Evolutionary conservation across 805 yeast species (phyloP).

Genomic region (Saccharomycopsis sp.): DNA sequence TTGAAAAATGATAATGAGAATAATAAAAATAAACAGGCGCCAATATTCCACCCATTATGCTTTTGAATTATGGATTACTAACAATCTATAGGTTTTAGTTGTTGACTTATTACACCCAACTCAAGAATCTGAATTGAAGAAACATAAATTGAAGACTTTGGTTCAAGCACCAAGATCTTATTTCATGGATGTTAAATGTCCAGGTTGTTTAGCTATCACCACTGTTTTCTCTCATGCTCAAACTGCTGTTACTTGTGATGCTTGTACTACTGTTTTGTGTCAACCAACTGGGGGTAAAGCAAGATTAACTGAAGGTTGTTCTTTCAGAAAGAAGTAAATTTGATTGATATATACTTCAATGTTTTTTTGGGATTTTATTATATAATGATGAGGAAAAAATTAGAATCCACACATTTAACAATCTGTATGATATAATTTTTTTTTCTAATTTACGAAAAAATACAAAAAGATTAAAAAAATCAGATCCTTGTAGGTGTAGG

Average conservation of each 20-base stretch:
- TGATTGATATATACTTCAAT: no score
- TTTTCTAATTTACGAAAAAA: background rate
- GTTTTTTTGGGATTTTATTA: background rate
- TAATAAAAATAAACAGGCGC: background rate
- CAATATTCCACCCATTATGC: no score
- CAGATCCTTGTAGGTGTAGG: no score
- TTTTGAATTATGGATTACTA: no score
- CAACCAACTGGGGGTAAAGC: slow-evolving; percentile 99
- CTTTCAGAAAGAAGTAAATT: slow-evolving; percentile 98
- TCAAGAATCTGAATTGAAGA: slow-evolving; percentile 92
- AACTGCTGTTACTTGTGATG: slow-evolving; percentile 99
- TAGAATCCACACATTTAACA: background rate
- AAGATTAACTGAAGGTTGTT: slow-evolving; percentile 97
- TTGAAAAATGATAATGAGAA: background rate
- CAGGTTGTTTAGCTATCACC: slow-evolving; percentile 98
- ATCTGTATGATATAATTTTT: background rate
- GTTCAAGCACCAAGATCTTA: slow-evolving; percentile 98
- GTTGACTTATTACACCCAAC: slow-evolving; percentile 98
- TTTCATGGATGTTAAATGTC: slow-evolving; percentile 99
- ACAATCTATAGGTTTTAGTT: slow-evolving; percentile 74
- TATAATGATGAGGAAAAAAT: no score
- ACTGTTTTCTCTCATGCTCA: slow-evolving; percentile 99
- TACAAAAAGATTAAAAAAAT: background rate
- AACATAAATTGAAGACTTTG: slow-evolving; percentile 95
- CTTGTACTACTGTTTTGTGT: slow-evolving; percentile 96